Base-by-base conservation (phyloP, 768 basidiomycete genomes). In the Russula olivacea region DNA sequence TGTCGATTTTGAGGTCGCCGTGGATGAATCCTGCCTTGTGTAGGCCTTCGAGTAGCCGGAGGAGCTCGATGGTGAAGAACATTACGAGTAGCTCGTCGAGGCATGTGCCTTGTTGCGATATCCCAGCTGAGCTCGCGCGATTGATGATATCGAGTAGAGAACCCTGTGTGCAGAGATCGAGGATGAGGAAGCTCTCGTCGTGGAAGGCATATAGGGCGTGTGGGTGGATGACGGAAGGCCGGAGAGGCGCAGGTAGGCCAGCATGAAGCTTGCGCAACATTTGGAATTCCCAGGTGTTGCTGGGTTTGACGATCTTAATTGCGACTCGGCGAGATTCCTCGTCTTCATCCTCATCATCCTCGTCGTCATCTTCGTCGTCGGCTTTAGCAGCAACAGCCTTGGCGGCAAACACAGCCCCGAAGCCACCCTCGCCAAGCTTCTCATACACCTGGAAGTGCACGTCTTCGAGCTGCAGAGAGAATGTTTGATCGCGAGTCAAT, bases 1-100 rank as follows among this genome's bases (percentile, higher is more conserved):
- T 99, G 76, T 99, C 97, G 73, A 98, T 97, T 79, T 99, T 99
- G 66, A 99, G 81, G 76, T 99, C 97, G 36, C 97, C 96, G 70
- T 99, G 97, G 68, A 99, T 91, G 76, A 98, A 91, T 12, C 93
- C 91, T 0, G 80, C 77, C 17, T 71, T 61, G 72, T 98, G 97
- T 72, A 98, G 82, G 19, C 81, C 86, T 71, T 95, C 93, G 48
- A 98, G 74, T 11, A 90, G 75, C 30, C 87, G 86, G 43, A 98
- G 74, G 7, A 98, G 83, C 73, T 98, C 97, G 70, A 96, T 81
- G 28, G 89, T 81, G 81, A 98, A 99, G 81, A 98, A 99, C 72
- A 96, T 83, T 49, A 93, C 93, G 58, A 98, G 81, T 4, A 96
- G 80, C 72, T 99, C 97, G 70, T 98, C 96, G 57, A 99, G 77